Evolutionary conservation across 164 flowering plant genomes (phyloP).

Genomic region (Sedum album): DNA sequence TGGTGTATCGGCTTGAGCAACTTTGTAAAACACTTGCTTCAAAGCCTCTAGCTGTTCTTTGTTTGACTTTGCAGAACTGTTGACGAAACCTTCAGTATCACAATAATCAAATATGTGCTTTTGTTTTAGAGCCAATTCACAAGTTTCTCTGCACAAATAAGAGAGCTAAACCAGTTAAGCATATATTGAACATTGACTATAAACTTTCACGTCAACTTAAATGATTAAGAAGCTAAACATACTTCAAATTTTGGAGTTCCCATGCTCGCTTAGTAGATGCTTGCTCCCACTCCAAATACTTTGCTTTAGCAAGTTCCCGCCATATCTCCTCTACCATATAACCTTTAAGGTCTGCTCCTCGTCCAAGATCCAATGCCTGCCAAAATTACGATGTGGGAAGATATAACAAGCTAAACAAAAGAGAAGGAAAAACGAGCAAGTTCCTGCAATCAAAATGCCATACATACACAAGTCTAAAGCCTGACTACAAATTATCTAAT

Average conservation of each 20-base stretch:
- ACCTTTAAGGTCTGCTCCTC: constrained; percentile 53
- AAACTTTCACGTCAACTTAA: background rate
- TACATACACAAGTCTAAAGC: background rate
- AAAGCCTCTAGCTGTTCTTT: constrained; percentile 37
- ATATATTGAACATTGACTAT: background rate
- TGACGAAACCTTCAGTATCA: constrained; percentile 31
- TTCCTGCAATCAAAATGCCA: background rate
- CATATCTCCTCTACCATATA: constrained; percentile 90
- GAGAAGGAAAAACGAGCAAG: background rate
- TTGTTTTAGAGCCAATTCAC: constrained; percentile 59
- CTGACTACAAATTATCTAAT: background rate
- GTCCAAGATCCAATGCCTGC: constrained; percentile 5
- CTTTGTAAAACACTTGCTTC: constrained; percentile 45
- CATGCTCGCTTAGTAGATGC: constrained; percentile 52
- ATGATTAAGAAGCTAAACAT: constrained; percentile 15
- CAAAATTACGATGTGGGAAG: background rate
- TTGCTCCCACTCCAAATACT: constrained; percentile 69
- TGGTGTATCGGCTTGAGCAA: constrained; percentile 63
- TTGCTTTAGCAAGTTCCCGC: constrained; percentile 90
- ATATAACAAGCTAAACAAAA: background rate
- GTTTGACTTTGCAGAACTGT: constrained; percentile 25
- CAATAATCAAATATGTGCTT: constrained; percentile 37
- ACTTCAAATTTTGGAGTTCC: constrained; percentile 72
- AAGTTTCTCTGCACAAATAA: constrained; percentile 43
- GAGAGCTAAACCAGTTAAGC: background rate